Evolutionary conservation across 2,329 filamentous ascomycete species (phyloP).

Genomic region (Aureobasidium musti): DNA sequence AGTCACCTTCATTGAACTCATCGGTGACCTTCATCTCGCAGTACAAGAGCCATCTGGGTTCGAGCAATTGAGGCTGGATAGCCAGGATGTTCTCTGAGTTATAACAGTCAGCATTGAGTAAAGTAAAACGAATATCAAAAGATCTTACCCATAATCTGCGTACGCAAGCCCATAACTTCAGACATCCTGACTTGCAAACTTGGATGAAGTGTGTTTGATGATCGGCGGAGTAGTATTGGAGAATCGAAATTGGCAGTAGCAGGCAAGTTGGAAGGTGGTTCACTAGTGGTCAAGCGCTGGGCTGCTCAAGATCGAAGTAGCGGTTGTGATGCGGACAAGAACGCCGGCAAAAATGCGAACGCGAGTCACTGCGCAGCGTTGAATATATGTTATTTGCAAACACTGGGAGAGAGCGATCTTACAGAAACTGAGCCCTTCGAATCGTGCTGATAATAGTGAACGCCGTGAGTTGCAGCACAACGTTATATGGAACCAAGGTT

Average conservation of each 20-base stretch:
- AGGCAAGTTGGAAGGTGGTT: background rate
- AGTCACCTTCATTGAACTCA: background rate
- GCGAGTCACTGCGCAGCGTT: background rate
- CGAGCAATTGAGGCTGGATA: background rate
- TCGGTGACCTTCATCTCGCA: background rate
- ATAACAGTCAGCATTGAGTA: background rate
- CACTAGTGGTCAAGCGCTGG: background rate
- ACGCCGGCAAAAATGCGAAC: background rate
- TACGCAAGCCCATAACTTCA: conserved; percentile 1
- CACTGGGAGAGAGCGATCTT: too few relatives aligned
- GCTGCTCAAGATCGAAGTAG: background rate
- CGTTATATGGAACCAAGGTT: too few relatives aligned
- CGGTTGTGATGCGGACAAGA: background rate
- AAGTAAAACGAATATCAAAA: too few relatives aligned
- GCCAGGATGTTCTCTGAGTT: background rate
- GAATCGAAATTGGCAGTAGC: background rate
- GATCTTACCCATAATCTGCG: conserved; percentile 14
- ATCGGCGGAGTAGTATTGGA: background rate
- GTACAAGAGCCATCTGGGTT: background rate
- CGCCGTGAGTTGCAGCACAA: too few relatives aligned
- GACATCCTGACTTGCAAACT: background rate
- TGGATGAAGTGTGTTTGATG: background rate
- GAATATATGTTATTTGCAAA: too few relatives aligned
- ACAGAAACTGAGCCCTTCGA: too few relatives aligned
- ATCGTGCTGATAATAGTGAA: too few relatives aligned